Evolutionary conservation across 108 stramenopile species (phyloP), one percentile per base, ranked within the genome.

Genomic region (Cyclotella cryptica): DNA sequence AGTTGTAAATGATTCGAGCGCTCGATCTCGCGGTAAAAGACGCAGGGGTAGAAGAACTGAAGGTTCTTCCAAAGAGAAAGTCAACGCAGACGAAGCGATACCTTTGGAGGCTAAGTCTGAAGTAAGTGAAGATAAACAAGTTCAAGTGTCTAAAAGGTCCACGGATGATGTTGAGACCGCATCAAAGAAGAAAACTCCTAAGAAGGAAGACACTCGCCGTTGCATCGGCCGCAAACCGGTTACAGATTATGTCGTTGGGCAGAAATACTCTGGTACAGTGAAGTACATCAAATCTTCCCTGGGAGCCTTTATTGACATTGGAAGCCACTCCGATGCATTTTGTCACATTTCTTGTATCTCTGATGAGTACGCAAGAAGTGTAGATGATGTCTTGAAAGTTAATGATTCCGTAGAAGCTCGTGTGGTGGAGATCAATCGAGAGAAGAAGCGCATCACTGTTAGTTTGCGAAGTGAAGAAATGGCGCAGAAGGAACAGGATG

Each of bases 181-280:
- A 22, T 21, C 44, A 35, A 44, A 35, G 5, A 78, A 63, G 46
- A 78, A 73, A 58, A 71, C 63, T 12, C n/a, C 75, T 3, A 70
- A 77, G 41, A 79, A 85, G 64, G 64, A 70, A 27, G 71, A 89
- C 44, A 89, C 81, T 30, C 84, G 93, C 8, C 89, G 90, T 21
- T 96, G 95, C 71, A 84, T 91, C 39, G 95, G 95, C 17, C 81
- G 95, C 27, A 96, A 96, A 70, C 93, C 95, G 1, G 86, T 96
- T 13, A 93, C 95, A 18, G 95, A 96, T 75, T 96, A 85, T 78
- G 68, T 44, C 12, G 44, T 96, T 67, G 93, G 92, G 7, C 27
- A 85, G 41, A 69, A 46, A 10, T 88, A 88, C 75, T 53, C 76
- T 26, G 95, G 88, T 58, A 90, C 77, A 52, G 90, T 96, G 9